Evolutionary conservation across 2,329 filamentous ascomycete genomes (phyloP).

Genomic region (Amylocarpus encephaloides): DNA sequence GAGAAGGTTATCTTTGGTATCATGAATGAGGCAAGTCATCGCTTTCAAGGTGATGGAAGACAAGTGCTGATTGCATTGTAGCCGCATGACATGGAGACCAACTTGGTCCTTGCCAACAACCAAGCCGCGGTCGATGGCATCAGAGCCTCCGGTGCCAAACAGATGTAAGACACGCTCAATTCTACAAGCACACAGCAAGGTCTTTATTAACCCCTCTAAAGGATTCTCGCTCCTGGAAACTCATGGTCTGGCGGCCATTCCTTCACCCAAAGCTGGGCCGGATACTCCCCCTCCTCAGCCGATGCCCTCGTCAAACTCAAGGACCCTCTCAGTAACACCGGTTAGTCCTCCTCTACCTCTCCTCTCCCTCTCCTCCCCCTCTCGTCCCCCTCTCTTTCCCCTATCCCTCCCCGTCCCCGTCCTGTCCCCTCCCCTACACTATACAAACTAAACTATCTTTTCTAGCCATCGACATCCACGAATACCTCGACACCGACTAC

Average conservation of each 20-base stretch:
- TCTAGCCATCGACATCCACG: conserved; percentile 42
- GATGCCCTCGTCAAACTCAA: conserved; percentile 36
- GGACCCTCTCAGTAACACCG: conserved; percentile 42
- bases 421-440: neutral
- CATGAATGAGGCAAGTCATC: conserved; percentile 51
- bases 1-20: conserved; percentile 54
- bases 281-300: conserved; percentile 34
- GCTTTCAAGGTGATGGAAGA: neutral
- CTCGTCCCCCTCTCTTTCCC: no score
- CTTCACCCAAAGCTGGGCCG: conserved; percentile 36
- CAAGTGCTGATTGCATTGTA: conserved; percentile 16
- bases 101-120: conserved; percentile 40
- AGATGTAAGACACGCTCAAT: conserved; percentile 29
- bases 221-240: conserved; percentile 43
- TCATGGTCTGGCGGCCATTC: conserved; percentile 43
- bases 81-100: conserved; percentile 44
- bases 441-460: neutral
- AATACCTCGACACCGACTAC: conserved; percentile 45
- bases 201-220: neutral
- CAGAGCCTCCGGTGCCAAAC: conserved; percentile 37
- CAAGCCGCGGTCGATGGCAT: conserved; percentile 43
- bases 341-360: neutral
- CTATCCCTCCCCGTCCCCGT: no score
- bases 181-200: neutral
- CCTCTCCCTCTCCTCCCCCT: neutral